Base-by-base conservation (phyloP, 192 early-diverging fungal genomes). In the Coemansia sp. region DNA sequence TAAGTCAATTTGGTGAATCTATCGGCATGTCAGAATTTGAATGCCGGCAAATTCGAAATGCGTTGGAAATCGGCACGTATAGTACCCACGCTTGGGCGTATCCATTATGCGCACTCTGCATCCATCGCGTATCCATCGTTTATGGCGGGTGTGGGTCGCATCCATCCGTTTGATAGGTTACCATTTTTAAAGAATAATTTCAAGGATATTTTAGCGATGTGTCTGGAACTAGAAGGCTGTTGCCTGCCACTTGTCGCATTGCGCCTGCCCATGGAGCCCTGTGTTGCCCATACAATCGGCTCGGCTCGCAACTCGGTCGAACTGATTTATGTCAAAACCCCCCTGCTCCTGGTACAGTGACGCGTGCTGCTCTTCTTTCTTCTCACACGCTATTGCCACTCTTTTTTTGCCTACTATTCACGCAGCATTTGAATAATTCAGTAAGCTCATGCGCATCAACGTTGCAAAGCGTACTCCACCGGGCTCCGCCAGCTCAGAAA, bases 361-460 rank as follows among this genome's bases (percentile, higher is more conserved):
- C 49, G 49, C 49, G 15, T 15, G 11, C 43, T 16, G 20, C 6
- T 10, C 20, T 11, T 51, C 20, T 6, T 22, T 51, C 55, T 57
- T 13, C 29, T 57, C 55, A 54, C 55, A 54, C 54, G 13, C 54
- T 31, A 29, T 57, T 15, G 54, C 10, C 54, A 15, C 12, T 16
- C 15, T 13, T 31, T 33, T 11, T 63, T 27, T 62, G 22, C 31
- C 36, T 38, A 38, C 36, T 38, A 1, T 38, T 9, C 54, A 74
- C 73, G 63, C 59, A 78, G 68, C 65, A 64, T 61, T 73, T 65
- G 64, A 51, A 66, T 38, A 63, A 75, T 70, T 66, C 71, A 76
- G 77, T 67, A 77, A 71, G 75, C 61, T 66, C 9, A 85, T 85
- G 83, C 83, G 67, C 36, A 66, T 85, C 38, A 77, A 38, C 27